Conservation (phyloP, 169 alveolate genomes). For the Neospora caninum region DNA sequence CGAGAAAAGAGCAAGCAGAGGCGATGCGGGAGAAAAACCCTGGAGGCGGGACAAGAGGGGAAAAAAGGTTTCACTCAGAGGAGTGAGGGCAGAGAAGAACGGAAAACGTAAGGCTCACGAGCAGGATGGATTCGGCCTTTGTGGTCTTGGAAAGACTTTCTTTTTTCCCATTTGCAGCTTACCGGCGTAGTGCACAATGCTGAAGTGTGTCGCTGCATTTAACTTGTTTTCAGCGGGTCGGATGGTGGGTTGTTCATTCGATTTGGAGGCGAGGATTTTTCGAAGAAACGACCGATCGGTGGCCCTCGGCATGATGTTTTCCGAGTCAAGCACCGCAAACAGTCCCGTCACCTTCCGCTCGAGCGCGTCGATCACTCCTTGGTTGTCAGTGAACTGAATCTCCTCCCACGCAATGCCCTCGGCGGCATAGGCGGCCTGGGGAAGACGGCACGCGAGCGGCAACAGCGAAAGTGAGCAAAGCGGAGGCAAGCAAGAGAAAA, state of each 20-base stretch:
- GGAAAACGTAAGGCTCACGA: no score
- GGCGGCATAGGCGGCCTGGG: conserved; percentile 79
- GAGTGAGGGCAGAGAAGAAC: no score
- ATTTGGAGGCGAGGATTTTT: conserved; percentile 61
- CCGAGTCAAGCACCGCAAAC: conserved; percentile 80
- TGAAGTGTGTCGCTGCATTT: conserved; percentile 1
- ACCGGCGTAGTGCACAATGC: conserved; percentile 46
- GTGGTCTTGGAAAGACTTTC: no score
- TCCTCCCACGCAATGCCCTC: conserved; percentile 86
- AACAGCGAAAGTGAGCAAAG: no score
- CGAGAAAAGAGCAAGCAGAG: no score
- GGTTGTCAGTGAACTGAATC: conserved; percentile 84
- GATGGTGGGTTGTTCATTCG: neutral
- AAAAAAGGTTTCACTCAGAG: no score
- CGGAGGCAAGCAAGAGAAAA: no score
- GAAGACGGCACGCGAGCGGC: no score
- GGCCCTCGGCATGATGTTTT: conserved; percentile 78
- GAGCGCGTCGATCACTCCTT: conserved; percentile 85
- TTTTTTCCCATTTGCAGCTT: neutral
- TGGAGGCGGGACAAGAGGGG: no score
- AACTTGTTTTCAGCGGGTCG: neutral
- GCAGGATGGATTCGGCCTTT: no score
- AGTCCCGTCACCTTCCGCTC: conserved; percentile 77
- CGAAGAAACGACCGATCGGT: conserved; percentile 73
- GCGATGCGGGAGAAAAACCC: no score